Percentiles rank a stretch among this genome's conserved stretches.
These are phyloP conservation scores for Tirmania nivea DNA, from an alignment of 495 filamentous ascomycete species.

Conservation along the genomic window DNA sequence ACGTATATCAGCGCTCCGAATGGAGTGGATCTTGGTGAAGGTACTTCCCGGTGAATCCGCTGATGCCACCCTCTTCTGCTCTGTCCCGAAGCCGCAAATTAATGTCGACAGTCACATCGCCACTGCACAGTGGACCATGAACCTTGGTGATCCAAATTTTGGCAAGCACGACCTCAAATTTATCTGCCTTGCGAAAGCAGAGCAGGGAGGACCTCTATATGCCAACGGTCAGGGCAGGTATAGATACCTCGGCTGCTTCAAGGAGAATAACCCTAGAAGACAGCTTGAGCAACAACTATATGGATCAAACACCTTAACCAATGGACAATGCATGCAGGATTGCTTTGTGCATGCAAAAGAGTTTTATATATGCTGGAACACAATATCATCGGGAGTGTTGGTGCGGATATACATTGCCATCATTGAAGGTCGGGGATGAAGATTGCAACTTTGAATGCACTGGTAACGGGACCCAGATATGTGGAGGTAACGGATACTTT, in stretches of 20 bases:
- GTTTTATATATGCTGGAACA: slow-evolving; percentile 28
- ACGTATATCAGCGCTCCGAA: slow-evolving; percentile 22
- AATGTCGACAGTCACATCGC: slow-evolving; percentile 25
- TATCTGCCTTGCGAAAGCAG: slow-evolving; percentile 21
- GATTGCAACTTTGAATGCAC: slow-evolving; percentile 22
- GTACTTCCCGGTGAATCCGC: slow-evolving; percentile 24
- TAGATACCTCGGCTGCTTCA: slow-evolving; percentile 24
- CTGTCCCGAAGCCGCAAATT: slow-evolving; percentile 27
- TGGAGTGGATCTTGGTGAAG: slow-evolving; percentile 29
- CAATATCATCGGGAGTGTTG: slow-evolving; percentile 32
- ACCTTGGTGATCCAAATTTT: slow-evolving; percentile 25
- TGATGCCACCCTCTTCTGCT: slow-evolving; percentile 25
- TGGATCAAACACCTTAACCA: slow-evolving; percentile 17
- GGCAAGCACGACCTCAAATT: slow-evolving; percentile 24
- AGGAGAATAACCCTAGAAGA: slow-evolving; percentile 23
- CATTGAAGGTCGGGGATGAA: slow-evolving; percentile 17
- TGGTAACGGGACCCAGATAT: slow-evolving; percentile 19
- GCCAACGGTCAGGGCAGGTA: slow-evolving; percentile 20
- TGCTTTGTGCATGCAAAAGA: slow-evolving; percentile 16
- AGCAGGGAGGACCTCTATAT: slow-evolving; percentile 22
- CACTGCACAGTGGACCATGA: slow-evolving; percentile 25
- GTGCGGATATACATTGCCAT: slow-evolving; percentile 22
- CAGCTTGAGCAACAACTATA: slow-evolving; percentile 23
- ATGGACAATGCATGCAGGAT: slow-evolving; percentile 23
- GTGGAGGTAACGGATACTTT: slow-evolving; percentile 23